phyloP scores from a whole-genome alignment of 352 stramenopile species.

The Phytopythium mirpurense region DNA sequence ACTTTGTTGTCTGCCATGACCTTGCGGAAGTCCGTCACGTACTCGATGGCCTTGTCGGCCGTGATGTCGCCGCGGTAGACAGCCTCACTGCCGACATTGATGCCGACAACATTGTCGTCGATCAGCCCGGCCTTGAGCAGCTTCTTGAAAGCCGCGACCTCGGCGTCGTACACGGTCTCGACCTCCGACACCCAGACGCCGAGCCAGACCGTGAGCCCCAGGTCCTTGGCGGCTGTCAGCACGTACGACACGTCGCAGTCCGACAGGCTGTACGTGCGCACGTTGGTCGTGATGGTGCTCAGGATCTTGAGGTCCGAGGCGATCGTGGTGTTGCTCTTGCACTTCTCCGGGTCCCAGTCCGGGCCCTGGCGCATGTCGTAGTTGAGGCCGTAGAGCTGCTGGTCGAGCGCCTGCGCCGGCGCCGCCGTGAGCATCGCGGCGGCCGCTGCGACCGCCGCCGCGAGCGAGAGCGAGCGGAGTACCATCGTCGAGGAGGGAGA shows the following conservation, averaged over 20 bases:
- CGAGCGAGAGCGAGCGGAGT: conserved; percentile 21
- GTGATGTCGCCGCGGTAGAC: conserved; percentile 79
- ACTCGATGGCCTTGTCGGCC: conserved; percentile 57
- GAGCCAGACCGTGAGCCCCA: conserved; percentile 72
- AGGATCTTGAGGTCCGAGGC: conserved; percentile 65
- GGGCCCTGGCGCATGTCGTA: conserved; percentile 75
- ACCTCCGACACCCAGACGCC: conserved; percentile 79
- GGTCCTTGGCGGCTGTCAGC: conserved; percentile 59
- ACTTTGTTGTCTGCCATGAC: conserved; percentile 56
- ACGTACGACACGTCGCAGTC: conserved; percentile 74
- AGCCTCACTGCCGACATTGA: conserved; percentile 81
- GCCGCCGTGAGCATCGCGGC: conserved; percentile 25
- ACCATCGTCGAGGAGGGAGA: conserved; percentile 12
- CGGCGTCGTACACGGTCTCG: conserved; percentile 52
- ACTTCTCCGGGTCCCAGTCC: conserved; percentile 77
- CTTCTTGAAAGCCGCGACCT: conserved; percentile 58
- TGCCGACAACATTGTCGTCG: conserved; percentile 75
- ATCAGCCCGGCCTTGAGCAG: conserved; percentile 55
- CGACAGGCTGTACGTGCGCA: conserved; percentile 76
- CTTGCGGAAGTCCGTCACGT: conserved; percentile 71
- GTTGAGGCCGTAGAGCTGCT: conserved; percentile 78
- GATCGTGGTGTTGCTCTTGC: conserved; percentile 63
- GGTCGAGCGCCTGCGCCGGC: conserved; percentile 48
- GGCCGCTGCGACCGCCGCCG: conserved; percentile 8
- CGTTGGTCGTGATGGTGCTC: conserved; percentile 55